Conservation (phyloP, 2,329 filamentous ascomycete species). For the Fusarium paranaense region DNA sequence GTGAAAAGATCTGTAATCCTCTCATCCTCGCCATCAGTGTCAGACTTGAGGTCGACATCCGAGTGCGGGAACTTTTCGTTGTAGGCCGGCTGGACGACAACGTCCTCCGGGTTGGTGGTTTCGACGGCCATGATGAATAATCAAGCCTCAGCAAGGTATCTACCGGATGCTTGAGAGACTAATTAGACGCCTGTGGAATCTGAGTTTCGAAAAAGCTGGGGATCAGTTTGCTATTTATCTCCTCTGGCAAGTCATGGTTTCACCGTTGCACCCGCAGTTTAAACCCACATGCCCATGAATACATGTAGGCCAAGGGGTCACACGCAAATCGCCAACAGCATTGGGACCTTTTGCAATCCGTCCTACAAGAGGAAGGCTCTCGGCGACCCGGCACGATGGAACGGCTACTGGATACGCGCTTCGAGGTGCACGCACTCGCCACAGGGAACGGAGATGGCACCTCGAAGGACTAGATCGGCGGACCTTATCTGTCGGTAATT, state of each 20-base stretch:
- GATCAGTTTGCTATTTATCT: neutral
- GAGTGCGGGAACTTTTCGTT: neutral
- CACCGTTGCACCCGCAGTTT: neutral
- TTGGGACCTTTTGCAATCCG: neutral
- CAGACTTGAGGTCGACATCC: neutral
- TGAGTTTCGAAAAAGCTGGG: neutral
- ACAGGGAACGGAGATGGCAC: neutral
- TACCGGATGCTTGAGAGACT: neutral
- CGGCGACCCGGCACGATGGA: neutral
- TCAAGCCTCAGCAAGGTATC: neutral
- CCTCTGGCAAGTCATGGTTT: neutral
- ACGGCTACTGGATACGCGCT: neutral
- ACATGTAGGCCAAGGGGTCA: neutral
- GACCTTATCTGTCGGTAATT: slow-evolving; percentile 7
- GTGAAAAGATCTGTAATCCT: neutral
- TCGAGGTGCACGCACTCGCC: neutral
- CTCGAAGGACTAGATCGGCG: slow-evolving; percentile 8
- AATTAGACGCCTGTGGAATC: neutral
- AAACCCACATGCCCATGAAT: neutral
- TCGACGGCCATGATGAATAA: neutral
- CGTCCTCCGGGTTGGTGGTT: neutral
- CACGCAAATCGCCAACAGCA: neutral
- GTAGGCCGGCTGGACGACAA: neutral
- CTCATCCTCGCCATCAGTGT: neutral
- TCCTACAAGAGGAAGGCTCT: neutral